Base-by-base conservation (phyloP, 495 filamentous ascomycete genomes). In the Penicillium goetzii region DNA sequence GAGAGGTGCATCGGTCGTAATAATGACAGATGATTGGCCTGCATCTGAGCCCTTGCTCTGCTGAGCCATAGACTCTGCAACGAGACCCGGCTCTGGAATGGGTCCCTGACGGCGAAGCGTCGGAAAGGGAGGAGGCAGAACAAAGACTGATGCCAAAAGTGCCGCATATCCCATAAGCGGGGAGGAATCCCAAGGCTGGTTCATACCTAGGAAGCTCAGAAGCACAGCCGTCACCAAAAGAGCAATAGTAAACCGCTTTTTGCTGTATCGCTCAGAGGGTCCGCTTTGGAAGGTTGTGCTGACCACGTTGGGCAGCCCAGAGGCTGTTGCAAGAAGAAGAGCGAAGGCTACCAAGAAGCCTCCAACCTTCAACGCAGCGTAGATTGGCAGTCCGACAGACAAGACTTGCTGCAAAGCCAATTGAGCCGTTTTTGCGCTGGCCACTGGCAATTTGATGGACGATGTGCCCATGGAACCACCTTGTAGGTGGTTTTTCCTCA, bases 321-420 rank as follows among this genome's bases (percentile, higher is more conserved):
- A 77, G 30, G 80, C 79, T 3, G 78, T 59, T 50, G 79, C 77
- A 43, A 81, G 72, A 40, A 86, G 71, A 36, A 88, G 63, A 4
- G 80, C 60, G 33, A 87, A 75, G 9, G 82, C 81, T 11, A 83
- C 81, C 30, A 83, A 70, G 58, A 82, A 76, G 7, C 81, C 85
- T 25, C 86, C 86, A 21, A 88, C 69, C 38, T 86, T 81, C 65
- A 86, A 71, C 0, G 82, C 67, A 23, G 85, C 84, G 62, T 85
- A 87, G 60, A 86, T 82, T 0, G 86, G 86, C 23, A 88, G 65
- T 23, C 76, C 80, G 33, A 87, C 69, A 19, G 76, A 75, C 38
- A 58, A 59, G 15, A 71, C 56, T 26, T 72, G 74, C 33, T 72
- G 36, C 52, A 80, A 40, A 1, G 68, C 63, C 23, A 60, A 51